Base-by-base conservation (phyloP, 2,329 filamentous ascomycete genomes). In the Ascochyta fabae region DNA sequence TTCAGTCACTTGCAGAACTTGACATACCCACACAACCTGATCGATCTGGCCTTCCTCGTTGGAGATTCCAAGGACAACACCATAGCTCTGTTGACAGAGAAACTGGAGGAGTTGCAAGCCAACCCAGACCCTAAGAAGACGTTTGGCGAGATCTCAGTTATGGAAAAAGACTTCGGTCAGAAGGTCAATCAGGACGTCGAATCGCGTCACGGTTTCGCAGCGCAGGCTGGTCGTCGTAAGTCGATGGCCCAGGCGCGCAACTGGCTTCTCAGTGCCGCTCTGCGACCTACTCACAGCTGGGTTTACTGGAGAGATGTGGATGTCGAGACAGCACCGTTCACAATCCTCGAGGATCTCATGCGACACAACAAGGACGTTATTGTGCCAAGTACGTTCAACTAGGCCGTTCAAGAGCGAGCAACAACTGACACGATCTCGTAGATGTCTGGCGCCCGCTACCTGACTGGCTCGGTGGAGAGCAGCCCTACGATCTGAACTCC, bases 271-370 rank as follows among this genome's bases (percentile, higher is more conserved):
- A 97, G 92, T 69, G 94, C 95, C 36, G 94, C 95, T 22, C 80
- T 99, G 49, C 87, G 95, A 39, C 95, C 95, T 1, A 96, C 95
- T 48, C 95, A 99, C 74, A 97, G 93, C 62, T 99, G 95, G 95
- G 95, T 99, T 9, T 99, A 99, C 74, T 99, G 95, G 95, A 88
- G 95, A 77, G 95, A 99, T 79, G 95, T 96, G 23, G 95, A 99
- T 78, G 95, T 99, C 8, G 92, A 98, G 78, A 99, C 95, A 1
- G 95, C 95, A 2, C 95, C 95, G 0, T 95, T 94, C 71, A 98
- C 95, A 0, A 98, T 99, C 66, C 79, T 99, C 60, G 95, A 99
- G 74, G 95, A 99, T 78, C 80, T 99, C 50, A 99, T 99, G 95
- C 88, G 94, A 61, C 95, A 99, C 72, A 96, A 99, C 79, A 98